Evolutionary conservation across 805 yeast genomes (phyloP).

Genomic region (Starmerella bombi): DNA sequence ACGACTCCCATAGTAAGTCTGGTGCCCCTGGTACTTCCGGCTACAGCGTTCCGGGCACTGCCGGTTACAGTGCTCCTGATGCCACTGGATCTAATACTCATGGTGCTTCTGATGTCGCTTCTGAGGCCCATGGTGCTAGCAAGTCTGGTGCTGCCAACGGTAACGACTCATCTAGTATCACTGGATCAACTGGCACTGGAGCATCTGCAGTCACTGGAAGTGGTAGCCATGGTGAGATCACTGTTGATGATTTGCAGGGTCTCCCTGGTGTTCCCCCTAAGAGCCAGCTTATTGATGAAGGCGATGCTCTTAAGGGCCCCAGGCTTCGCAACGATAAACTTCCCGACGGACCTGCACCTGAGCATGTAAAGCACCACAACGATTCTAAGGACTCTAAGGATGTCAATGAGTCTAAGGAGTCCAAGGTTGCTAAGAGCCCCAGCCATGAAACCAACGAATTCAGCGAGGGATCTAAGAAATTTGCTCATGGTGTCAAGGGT

Average conservation of each 20-base stretch:
- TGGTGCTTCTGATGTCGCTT: background rate
- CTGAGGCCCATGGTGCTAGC: background rate
- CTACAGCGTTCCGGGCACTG: background rate
- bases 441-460: background rate
- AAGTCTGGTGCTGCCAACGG: background rate
- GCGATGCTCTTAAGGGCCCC: constrained; percentile 22
- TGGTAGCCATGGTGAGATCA: constrained; percentile 13
- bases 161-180: background rate
- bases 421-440: too few relatives aligned
- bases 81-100: background rate
- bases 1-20: background rate
- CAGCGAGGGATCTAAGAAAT: background rate
- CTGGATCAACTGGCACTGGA: background rate
- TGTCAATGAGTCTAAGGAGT: too few relatives aligned
- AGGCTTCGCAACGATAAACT: constrained; percentile 15
- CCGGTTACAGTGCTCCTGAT: background rate
- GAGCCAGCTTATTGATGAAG: constrained; percentile 19
- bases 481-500: background rate
- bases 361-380: constrained; percentile 3
- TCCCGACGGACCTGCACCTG: constrained; percentile 15
- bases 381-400: too few relatives aligned
- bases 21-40: background rate
- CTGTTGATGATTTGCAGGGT: constrained; percentile 21
- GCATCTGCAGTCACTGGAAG: constrained; percentile 3
- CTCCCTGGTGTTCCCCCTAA: constrained; percentile 22